Evolutionary conservation across 2,329 filamentous ascomycete genomes (phyloP), one percentile per base, ranked within the genome.

Genomic region (Coleophoma crateriformis): DNA sequence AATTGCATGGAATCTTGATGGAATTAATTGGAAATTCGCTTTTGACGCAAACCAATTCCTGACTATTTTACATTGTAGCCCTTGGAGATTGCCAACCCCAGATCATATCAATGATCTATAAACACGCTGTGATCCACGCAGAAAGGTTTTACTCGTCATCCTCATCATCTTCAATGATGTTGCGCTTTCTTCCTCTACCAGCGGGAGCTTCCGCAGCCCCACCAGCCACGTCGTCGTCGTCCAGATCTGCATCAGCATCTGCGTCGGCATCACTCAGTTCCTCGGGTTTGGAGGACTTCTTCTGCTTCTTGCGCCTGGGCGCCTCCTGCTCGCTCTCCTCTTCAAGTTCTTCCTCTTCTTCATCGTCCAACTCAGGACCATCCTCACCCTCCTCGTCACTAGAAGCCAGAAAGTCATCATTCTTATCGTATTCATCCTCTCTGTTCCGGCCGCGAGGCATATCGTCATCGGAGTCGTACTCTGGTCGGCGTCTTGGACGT

Each of bases 401-500:
- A 3, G 75, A 76, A 3, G 85, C 88, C 49, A 92, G 78, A 64
- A 92, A 92, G 50, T 85, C 88, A 61, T 92, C 88, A 33, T 86
- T 86, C 63, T 85, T 77, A 54, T 91, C 87, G 63, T 92, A 92
- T 58, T 89, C 85, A 56, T 91, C 85, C 52, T 85, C 78, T 47
- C 80, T 78, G 33, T 77, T 76, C 44, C 60, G 50, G 17, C 62
- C 42, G 72, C 81, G 76, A 14, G 81, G 80, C 34, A 84, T 73
- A 51, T 88, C 86, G 57, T 89, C 86, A 59, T 90, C 88, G 8
- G 88, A 88, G 60, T 91, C 87, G 53, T 89, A 87, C 58, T 88
- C 87, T 51, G 76, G 72, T 37, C 76, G 73, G 33, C 75, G 73
- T 60, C 75, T 73, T 68, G 79, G 81, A 42, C 77, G 78, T 32